A percentile compares a stretch with the other conserved stretches of the same genome.
Conservation (phyloP, 179 eudicot species). For the Amaranthus tricolor region DNA sequence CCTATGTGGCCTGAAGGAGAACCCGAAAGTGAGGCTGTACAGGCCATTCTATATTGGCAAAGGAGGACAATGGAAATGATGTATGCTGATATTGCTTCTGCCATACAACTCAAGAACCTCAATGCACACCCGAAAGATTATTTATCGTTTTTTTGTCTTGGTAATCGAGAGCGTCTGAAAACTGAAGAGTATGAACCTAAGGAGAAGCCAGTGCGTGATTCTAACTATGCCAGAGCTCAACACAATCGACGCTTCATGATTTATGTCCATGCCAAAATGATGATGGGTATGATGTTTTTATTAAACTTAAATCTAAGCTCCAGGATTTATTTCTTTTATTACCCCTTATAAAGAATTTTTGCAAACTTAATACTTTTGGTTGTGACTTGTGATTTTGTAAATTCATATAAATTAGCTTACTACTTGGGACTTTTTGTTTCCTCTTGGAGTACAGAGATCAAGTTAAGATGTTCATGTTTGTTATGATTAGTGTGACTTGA, state of each 20-base stretch:
- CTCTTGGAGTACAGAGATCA: neutral
- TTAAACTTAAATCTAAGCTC: no score
- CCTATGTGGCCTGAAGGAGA: slow-evolving; percentile 81
- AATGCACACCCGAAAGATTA: slow-evolving; percentile 50
- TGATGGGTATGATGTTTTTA: slow-evolving; percentile 52
- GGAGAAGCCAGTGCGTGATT: slow-evolving; percentile 44
- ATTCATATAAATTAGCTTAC: neutral
- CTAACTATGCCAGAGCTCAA: slow-evolving; percentile 61
- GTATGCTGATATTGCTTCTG: slow-evolving; percentile 49
- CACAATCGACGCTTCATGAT: slow-evolving; percentile 72
- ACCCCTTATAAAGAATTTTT: no score
- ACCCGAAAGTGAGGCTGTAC: slow-evolving; percentile 52
- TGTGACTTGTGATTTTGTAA: no score
- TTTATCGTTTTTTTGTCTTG: slow-evolving; percentile 62
- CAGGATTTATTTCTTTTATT: no score
- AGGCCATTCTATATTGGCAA: slow-evolving; percentile 65
- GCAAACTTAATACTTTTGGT: no score
- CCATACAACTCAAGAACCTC: slow-evolving; percentile 32
- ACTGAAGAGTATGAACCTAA: slow-evolving; percentile 46
- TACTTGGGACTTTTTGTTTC: neutral
- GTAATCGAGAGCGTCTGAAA: slow-evolving; percentile 46
- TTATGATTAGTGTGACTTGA: neutral
- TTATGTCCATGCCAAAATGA: slow-evolving; percentile 80
- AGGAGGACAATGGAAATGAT: slow-evolving; percentile 65
- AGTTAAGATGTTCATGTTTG: neutral